These are phyloP conservation scores for Lactifluus rugatus DNA, from an alignment of 768 basidiomycete genomes.

Conservation along the genomic window DNA sequence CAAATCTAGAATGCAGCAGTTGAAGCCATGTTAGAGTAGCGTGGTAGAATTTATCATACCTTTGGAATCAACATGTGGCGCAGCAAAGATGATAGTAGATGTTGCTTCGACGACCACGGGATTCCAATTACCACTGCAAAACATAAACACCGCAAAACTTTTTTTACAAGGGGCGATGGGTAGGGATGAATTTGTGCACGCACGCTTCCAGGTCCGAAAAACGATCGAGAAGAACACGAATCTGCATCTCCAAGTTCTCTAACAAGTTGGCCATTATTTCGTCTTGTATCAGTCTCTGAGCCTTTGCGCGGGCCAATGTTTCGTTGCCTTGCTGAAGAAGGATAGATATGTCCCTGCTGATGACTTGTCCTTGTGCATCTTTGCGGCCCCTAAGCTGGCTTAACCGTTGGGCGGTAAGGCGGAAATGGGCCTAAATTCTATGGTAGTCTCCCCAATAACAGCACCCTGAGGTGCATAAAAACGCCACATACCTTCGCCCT, in stretches of 20 bases:
- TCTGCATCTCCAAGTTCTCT: slow-evolving; percentile 55
- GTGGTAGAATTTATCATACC: slow-evolving; percentile 31
- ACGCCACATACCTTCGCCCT: slow-evolving; percentile 25
- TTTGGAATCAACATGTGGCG: slow-evolving; percentile 45
- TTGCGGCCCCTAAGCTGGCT: slow-evolving; percentile 63
- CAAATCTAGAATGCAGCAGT: slow-evolving; percentile 38
- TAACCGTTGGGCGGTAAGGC: slow-evolving; percentile 52
- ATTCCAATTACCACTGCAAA: slow-evolving; percentile 34
- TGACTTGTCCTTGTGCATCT: slow-evolving; percentile 53
- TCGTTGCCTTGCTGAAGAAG: slow-evolving; percentile 53
- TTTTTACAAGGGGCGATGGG: neutral
- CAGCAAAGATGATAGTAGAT: slow-evolving; percentile 56
- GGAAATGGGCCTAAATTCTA: slow-evolving; percentile 45
- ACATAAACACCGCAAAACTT: neutral
- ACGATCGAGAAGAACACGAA: slow-evolving; percentile 52
- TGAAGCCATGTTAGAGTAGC: neutral
- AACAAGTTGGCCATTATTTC: slow-evolving; percentile 54
- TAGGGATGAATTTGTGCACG: slow-evolving; percentile 10
- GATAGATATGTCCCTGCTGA: slow-evolving; percentile 58
- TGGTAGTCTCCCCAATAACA: neutral
- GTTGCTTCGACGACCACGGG: slow-evolving; percentile 54
- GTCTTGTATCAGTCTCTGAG: slow-evolving; percentile 54
- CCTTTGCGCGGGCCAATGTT: slow-evolving; percentile 60
- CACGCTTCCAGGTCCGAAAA: slow-evolving; percentile 48
- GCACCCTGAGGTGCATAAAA: neutral